Evolutionary conservation across 2,329 filamentous ascomycete genomes (phyloP), one percentile per base, ranked within the genome.

Genomic region (Penicillium sp.): DNA sequence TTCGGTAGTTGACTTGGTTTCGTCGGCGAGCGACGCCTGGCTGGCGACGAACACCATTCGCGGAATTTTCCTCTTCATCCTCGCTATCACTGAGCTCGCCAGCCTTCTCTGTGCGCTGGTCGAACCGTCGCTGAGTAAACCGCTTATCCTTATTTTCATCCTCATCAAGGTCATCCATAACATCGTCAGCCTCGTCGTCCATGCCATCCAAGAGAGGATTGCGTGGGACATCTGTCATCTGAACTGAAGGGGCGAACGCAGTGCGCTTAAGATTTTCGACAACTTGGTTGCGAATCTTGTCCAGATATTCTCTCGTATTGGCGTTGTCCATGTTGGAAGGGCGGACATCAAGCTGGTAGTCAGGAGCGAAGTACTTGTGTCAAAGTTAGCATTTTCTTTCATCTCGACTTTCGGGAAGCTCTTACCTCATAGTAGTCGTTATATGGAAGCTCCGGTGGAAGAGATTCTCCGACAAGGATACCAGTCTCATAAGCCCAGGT

Each of bases 21-120:
- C 80, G 73, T 53, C 77, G 69, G 56, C 76, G 75, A 42, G 71
- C 64, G 14, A 61, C 63, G 31, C 73, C 72, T 0, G 76, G 74
- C 58, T 83, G 80, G 39, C 71, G 69, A 43, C 80, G 84, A 34
- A 90, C 79, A 13, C 90, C 92, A 58, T 93, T 89, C 31, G 80
- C 79, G 13, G 69, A 69, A 42, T 67, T 68, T 70, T 89, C 82
- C 10, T 95, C 89, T 61, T 97, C 92, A 52, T 95, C 89, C 53
- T 95, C 90, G 56, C 88, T 95, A 36, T 93, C 88, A 51, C 90
- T 88, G 36, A 91, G 82, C 65, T 96, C 92, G 59, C 87, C 88
- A 7, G 88, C 82, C 50, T 88, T 82, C 45, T 84, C 80, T 22
- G 89, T 80, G 41, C 81, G 84, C 68, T 90, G 84, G 56, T 97